Base-by-base conservation (phyloP, 2,329 filamentous ascomycete genomes). In the Aspergillus phoenicis region DNA sequence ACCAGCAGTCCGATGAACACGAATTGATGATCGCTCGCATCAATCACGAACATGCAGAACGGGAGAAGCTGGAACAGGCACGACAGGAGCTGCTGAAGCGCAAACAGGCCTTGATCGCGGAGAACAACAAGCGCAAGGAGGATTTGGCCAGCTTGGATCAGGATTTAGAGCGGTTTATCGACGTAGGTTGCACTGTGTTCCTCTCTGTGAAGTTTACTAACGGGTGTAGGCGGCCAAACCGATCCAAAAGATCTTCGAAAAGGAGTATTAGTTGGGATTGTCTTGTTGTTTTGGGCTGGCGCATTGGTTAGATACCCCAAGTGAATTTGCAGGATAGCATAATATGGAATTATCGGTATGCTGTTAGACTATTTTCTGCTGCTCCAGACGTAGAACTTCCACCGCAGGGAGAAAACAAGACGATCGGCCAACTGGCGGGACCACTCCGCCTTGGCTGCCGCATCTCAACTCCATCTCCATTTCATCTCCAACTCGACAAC, bases 71-170 rank as follows among this genome's bases (percentile, higher is more conserved):
- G 30, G 95, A 99, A 77, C 89, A 92, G 75, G 88, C 93, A 69
- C 85, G 93, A 54, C 89, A 93, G 74, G 89, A 90, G 66, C 81
- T 93, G 2, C 79, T 93, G 49, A 92, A 88, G 77, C 84, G 85
- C 75, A 91, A 91, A 71, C 87, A 90, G 70, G 85, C 82, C 3
- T 76, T 91, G 62, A 87, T 89, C 64, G 85, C 86, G 36, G 87
- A 90, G 74, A 97, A 97, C 75, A 96, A 96, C 79, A 92, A 92
- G 78, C 86, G 94, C 67, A 97, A 96, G 75, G 93, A 97, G 59
- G 93, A 98, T 71, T 81, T 99, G 52, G 93, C 91, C 20, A 97
- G 90, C 71, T 80, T 99, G 62, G 95, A 99, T 70, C 90, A 91
- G 71, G 92, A 97, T 76, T 81, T 98, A 60, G 95, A 98, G 79